These are phyloP conservation scores for Escovopsis sp. DNA, from an alignment of 2,329 filamentous ascomycete species.

Conservation along the genomic window DNA sequence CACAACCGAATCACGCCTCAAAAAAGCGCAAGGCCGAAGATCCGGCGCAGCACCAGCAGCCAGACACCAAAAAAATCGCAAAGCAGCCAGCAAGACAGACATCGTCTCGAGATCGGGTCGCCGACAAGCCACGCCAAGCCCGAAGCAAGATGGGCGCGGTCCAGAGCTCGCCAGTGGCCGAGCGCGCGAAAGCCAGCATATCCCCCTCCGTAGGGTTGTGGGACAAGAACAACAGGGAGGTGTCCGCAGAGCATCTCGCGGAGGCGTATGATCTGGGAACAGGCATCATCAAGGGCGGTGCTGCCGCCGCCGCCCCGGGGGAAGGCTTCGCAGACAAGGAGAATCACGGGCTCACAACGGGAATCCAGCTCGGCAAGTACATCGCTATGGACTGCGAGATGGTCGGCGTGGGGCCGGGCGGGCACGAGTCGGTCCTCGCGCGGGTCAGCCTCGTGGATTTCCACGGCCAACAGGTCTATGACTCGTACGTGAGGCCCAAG, in stretches of 20 bases:
- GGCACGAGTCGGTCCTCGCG: conserved; percentile 61
- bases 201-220: conserved; percentile 43
- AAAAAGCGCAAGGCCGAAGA: conserved; percentile 26
- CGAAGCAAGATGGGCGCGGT: conserved; percentile 37
- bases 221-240: conserved; percentile 45
- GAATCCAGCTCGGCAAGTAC: conserved; percentile 62
- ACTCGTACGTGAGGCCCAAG: conserved; percentile 72
- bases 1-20: conserved; percentile 18
- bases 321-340: conserved; percentile 28
- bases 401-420: conserved; percentile 69
- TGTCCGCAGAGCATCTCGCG: conserved; percentile 43
- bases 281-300: conserved; percentile 30
- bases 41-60: conserved; percentile 13
- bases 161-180: conserved; percentile 31
- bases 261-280: conserved; percentile 46
- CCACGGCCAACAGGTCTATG: conserved; percentile 83
- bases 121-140: neutral
- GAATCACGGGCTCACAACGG: conserved; percentile 47
- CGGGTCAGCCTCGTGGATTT: conserved; percentile 87
- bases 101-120: conserved; percentile 2
- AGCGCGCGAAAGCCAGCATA: conserved; percentile 22
- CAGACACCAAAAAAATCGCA: conserved; percentile 15
- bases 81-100: conserved; percentile 4
- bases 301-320: conserved; percentile 28
- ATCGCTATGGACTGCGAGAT: conserved; percentile 94